Percentiles rank a stretch among this genome's conserved stretches.
Conservation (phyloP, 140 eudicot genomes). For the Senecio squalidus region DNA sequence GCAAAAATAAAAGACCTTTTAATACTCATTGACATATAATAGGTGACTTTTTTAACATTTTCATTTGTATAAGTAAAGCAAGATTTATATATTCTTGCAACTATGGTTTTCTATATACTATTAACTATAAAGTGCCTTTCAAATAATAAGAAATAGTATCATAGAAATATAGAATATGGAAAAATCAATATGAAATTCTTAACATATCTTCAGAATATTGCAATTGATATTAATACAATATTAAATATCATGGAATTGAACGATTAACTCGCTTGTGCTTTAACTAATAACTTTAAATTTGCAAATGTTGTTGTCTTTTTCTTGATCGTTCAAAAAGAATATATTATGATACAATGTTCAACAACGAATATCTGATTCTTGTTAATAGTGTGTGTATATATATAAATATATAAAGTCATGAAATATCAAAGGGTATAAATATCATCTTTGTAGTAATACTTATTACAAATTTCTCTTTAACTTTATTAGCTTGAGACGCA, state of each 20-base stretch:
- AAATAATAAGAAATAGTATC: not conserved
- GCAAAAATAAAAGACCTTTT: too few relatives aligned
- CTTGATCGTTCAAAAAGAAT: constrained; percentile 2
- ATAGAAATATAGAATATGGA: not conserved
- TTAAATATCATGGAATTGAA: not conserved
- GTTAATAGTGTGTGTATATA: too few relatives aligned
- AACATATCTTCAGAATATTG: constrained; percentile 5
- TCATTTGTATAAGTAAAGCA: too few relatives aligned
- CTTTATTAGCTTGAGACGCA: too few relatives aligned
- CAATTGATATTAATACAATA: not conserved
- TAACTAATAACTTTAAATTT: constrained; percentile 1
- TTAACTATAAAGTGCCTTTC: not conserved
- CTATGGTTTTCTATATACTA: not conserved
- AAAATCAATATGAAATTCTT: not conserved
- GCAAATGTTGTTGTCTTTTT: not conserved
- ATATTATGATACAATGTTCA: constrained; percentile 1
- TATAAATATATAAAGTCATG: not conserved
- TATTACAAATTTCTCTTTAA: too few relatives aligned
- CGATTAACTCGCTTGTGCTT: too few relatives aligned
- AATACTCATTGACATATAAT: too few relatives aligned
- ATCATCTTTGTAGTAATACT: too few relatives aligned
- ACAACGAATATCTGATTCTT: too few relatives aligned
- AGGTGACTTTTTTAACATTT: too few relatives aligned
- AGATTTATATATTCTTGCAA: not conserved
- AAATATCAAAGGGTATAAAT: too few relatives aligned